Percentiles rank a stretch among this genome's conserved stretches.
These are phyloP conservation scores for Acer saccharum DNA, from an alignment of 345 rosid genomes.

Conservation along the genomic window DNA sequence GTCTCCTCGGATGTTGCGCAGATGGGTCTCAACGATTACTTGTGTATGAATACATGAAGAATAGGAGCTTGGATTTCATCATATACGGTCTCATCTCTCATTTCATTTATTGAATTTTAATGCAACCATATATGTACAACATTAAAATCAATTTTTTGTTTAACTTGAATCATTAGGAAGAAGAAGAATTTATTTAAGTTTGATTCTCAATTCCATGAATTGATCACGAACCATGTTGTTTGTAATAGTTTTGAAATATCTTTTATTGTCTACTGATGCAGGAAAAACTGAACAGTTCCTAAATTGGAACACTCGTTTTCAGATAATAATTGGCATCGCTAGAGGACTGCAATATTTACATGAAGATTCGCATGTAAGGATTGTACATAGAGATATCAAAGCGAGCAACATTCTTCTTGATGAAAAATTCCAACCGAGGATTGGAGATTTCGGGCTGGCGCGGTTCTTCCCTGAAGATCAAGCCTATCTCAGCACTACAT, in stretches of 20 bases:
- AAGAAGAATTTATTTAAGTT: too few species aligned
- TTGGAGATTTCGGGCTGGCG: slow-evolving; percentile 76
- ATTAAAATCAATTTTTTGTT: neutral
- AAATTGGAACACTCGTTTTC: slow-evolving; percentile 55
- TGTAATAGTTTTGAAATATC: neutral
- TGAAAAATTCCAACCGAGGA: slow-evolving; percentile 61
- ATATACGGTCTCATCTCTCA: slow-evolving; percentile 39
- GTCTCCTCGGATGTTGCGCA: slow-evolving; percentile 66
- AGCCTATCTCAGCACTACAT: slow-evolving; percentile 63
- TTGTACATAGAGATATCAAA: slow-evolving; percentile 71
- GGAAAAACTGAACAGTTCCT: slow-evolving; percentile 44
- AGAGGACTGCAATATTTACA: slow-evolving; percentile 71
- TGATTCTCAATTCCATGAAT: too few species aligned
- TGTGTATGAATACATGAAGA: slow-evolving; percentile 69
- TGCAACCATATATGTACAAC: neutral
- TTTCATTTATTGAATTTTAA: neutral
- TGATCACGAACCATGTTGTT: too few species aligned
- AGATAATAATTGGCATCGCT: slow-evolving; percentile 61
- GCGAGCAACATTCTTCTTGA: slow-evolving; percentile 82
- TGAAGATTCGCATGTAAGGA: slow-evolving; percentile 62
- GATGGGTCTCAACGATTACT: slow-evolving; percentile 63
- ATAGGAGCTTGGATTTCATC: slow-evolving; percentile 65
- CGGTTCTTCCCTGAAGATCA: slow-evolving; percentile 78
- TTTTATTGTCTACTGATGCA: slow-evolving; percentile 19
- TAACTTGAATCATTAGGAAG: too few species aligned